Evolutionary conservation across 2,329 filamentous ascomycete genomes (phyloP), one percentile per base, ranked within the genome.

Genomic region (Colletotrichum sp.): DNA sequence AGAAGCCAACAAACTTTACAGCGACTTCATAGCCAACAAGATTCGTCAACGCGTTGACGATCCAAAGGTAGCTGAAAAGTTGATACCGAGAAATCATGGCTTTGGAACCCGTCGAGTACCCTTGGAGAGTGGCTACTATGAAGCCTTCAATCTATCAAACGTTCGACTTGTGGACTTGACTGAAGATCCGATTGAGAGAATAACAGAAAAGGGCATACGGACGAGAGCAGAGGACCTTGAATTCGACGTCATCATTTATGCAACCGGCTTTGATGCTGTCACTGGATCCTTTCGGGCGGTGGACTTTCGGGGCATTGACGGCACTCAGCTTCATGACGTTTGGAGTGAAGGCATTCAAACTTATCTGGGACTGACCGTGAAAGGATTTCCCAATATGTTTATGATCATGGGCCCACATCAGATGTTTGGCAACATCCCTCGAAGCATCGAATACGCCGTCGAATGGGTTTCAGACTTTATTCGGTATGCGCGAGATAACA

Each of bases 71-170:
- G 82, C 82, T 6, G 82, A 84, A 18, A 82, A 82, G 66, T 79
- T 86, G 13, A 82, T 82, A 15, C 84, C 84, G 2, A 84, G 81
- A 43, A 72, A 77, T n/a, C 77, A 78, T 57, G 77, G 76, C 9
- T 78, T 78, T 61, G 77, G 76, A 21, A 78, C 74, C 8, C 48
- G 74, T 10, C 84, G 88, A 1, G 83, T 86, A 1, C 85, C 84
- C 0, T 83, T 90, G 0, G 89, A 90, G 70, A 82, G 85, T 30
- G 81, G 82, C 7, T 90, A 89, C 80, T 90, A 87, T 77, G 88
- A 91, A 76, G 83, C 85, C 0, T 88, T 87, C 77, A 88, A 90
- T 77, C 82, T 85, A 38, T 80, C 82, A 1, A 86, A 88, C 48
- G 87, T 91, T 4, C 78, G 86, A 3, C 78, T 91, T 3, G 83